These are phyloP conservation scores for Irpex sp. DNA, from an alignment of 1,284 basidiomycete genomes.

Conservation along the genomic window DNA sequence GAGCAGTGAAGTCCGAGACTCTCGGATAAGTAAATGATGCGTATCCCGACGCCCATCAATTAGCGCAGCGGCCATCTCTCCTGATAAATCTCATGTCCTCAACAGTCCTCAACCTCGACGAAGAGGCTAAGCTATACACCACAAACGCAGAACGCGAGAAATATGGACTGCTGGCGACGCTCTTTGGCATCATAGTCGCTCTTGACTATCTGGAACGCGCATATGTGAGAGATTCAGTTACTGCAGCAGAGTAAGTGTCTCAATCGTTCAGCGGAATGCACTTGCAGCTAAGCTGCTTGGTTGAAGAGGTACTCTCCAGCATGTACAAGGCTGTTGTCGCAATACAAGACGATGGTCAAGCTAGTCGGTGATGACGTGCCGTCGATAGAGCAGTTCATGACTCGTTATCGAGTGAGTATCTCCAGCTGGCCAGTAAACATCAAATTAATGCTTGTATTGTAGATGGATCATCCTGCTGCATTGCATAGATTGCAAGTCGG, in stretches of 20 bases:
- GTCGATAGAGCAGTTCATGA: slow-evolving; percentile 89
- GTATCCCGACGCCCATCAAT: neutral
- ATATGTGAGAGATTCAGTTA: slow-evolving; percentile 91
- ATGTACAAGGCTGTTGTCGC: slow-evolving; percentile 87
- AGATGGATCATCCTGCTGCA: slow-evolving; percentile 97
- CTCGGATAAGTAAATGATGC: neutral
- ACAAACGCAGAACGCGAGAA: slow-evolving; percentile 89
- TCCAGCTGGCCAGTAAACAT: too few relatives aligned
- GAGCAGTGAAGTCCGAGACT: neutral
- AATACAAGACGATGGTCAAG: slow-evolving; percentile 97
- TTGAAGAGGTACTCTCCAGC: slow-evolving; percentile 90
- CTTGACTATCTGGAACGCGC: slow-evolving; percentile 95
- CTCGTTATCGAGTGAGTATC: slow-evolving; percentile 68
- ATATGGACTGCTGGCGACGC: slow-evolving; percentile 84
- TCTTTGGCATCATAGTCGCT: slow-evolving; percentile 89
- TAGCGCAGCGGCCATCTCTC: neutral
- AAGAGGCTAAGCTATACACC: slow-evolving; percentile 89
- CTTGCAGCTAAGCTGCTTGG: slow-evolving; percentile 21
- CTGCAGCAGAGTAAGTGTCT: slow-evolving; percentile 77
- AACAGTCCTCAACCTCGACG: slow-evolving; percentile 62
- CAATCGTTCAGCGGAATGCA: neutral
- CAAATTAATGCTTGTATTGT: neutral
- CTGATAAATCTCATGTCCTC: neutral
- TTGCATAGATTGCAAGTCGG: slow-evolving; percentile 88
- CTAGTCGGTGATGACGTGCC: slow-evolving; percentile 84